Percentiles rank a stretch among this genome's conserved stretches.
phyloP scores from a whole-genome alignment of 345 rosid species.

The Syzygium aqueum region DNA sequence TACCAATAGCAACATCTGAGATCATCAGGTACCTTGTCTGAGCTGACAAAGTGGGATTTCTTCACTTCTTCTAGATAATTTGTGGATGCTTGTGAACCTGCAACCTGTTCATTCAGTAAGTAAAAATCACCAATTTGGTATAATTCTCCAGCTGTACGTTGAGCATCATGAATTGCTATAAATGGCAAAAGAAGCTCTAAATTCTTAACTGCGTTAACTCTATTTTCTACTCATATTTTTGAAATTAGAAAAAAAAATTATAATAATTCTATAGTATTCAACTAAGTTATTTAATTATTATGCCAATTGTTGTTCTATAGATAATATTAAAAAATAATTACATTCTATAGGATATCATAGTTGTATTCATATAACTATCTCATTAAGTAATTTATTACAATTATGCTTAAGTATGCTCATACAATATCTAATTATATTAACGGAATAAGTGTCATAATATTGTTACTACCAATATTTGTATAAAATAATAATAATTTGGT shows the following conservation, averaged over 20 bases:
- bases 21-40: conserved; percentile 59
- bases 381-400: too few relatives aligned
- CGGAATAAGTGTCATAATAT: neutral
- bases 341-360: neutral
- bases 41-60: conserved; percentile 74
- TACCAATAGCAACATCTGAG: neutral
- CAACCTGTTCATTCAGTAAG: conserved; percentile 34
- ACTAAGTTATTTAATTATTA: neutral
- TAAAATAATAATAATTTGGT: neutral
- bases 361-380: neutral
- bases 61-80: conserved; percentile 69
- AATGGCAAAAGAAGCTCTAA: neutral
- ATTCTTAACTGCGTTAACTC: neutral
- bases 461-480: neutral
- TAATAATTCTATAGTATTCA: neutral
- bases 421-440: too few relatives aligned
- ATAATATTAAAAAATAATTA: neutral
- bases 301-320: neutral
- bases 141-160: neutral
- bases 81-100: conserved; percentile 66
- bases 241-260: neutral
- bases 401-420: too few relatives aligned
- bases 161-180: neutral
- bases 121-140: neutral
- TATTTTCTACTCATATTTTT: neutral